Conservation (phyloP, 805 yeast genomes). For the Lachancea lanzarotensis region DNA sequence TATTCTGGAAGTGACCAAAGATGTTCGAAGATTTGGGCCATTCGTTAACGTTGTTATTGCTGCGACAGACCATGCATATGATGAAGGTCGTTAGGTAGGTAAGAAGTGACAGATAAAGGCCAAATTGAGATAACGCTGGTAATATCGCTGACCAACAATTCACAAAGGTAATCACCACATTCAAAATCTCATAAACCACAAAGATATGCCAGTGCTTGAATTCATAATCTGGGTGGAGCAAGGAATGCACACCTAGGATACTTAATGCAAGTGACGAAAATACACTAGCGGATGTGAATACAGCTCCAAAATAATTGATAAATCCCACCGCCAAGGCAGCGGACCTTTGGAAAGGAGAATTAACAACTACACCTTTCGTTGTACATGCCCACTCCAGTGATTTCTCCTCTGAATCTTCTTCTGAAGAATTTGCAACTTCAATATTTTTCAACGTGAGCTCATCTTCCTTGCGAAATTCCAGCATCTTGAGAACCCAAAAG, state of each 20-base stretch:
- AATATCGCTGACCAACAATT: conserved; percentile 47
- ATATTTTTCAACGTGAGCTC: not conserved
- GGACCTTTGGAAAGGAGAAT: conserved; percentile 25
- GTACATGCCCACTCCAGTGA: conserved; percentile 10
- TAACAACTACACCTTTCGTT: conserved; percentile 3
- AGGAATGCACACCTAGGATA: conserved; percentile 44
- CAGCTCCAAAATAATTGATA: conserved; percentile 54
- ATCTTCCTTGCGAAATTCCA: conserved; percentile 18
- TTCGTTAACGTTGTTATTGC: conserved; percentile 32
- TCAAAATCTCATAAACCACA: conserved; percentile 41
- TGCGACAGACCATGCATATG: conserved; percentile 45
- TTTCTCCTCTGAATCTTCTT: conserved; percentile 6
- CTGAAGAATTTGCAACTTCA: too few relatives aligned
- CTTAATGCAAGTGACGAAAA: conserved; percentile 48
- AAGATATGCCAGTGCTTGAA: conserved; percentile 50
- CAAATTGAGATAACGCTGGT: conserved; percentile 44
- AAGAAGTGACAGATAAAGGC: conserved; percentile 46
- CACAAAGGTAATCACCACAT: conserved; percentile 38
- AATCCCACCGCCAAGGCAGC: conserved; percentile 51
- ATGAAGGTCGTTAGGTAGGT: conserved; percentile 51
- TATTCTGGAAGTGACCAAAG: conserved; percentile 46
- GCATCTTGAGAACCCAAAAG: conserved; percentile 51
- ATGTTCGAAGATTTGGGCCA: conserved; percentile 48
- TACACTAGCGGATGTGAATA: conserved; percentile 57
- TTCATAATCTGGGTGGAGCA: conserved; percentile 33